A percentile compares a stretch with the other conserved stretches of the same genome.
Conservation (phyloP, 202 grass and related monocot species). For the Setaria viridis region DNA sequence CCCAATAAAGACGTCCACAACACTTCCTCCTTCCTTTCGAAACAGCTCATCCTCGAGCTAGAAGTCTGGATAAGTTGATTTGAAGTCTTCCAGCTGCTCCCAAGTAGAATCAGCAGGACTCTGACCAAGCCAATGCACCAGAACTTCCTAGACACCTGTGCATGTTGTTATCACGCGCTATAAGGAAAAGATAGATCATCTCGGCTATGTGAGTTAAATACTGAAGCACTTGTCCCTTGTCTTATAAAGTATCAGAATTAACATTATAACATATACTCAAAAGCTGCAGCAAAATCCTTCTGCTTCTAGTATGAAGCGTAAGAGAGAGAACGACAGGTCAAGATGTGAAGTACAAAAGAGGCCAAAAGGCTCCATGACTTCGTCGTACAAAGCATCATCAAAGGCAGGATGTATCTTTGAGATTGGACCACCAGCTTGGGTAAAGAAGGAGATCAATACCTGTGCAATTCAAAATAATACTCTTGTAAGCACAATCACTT, state of each 20-base stretch:
- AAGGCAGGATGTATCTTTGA: not conserved
- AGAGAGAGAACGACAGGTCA: not conserved
- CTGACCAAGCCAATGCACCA: too few species aligned
- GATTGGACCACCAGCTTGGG: not conserved
- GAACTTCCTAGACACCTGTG: not conserved
- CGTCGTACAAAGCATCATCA: not conserved
- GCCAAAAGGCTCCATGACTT: not conserved
- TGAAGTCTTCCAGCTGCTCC: too few species aligned
- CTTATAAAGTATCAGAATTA: not conserved
- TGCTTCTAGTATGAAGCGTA: not conserved
- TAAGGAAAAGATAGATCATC: not conserved
- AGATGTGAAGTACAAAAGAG: not conserved
- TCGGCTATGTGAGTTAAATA: not conserved
- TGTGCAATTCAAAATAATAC: not conserved
- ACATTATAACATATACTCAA: not conserved
- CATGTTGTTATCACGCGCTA: not conserved
- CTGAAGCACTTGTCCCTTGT: not conserved
- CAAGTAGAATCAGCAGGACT: too few species aligned
- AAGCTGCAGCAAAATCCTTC: not conserved
- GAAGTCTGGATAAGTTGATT: too few species aligned
- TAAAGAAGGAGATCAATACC: not conserved
- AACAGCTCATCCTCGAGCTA: too few species aligned
- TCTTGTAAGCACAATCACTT: not conserved
- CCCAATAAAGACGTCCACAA: too few species aligned
- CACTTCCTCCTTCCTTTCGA: too few species aligned